phyloP scores from a whole-genome alignment of 768 basidiomycete species.

The Boletus pseudopeckii region DNA sequence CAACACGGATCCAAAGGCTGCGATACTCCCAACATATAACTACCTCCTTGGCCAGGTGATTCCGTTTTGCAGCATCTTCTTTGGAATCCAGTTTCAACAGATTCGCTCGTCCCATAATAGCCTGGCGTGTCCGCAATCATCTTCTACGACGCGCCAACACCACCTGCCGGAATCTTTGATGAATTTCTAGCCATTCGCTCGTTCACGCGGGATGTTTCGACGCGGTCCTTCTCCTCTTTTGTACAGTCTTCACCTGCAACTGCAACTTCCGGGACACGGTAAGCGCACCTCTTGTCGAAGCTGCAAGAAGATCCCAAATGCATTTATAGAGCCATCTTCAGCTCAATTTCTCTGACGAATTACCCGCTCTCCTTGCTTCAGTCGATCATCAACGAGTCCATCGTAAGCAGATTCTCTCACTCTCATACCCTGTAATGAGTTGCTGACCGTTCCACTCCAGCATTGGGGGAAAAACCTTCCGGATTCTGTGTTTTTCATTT shows the following conservation, averaged over 20 bases:
- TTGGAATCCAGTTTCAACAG: not conserved
- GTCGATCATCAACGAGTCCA: constrained; percentile 12
- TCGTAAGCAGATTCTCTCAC: constrained; percentile 4
- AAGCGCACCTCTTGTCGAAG: not conserved
- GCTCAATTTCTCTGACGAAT: constrained; percentile 3
- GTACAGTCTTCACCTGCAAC: constrained; percentile 2
- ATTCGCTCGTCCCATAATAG: not conserved
- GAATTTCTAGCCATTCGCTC: constrained; percentile 23
- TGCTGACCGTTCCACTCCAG: constrained; percentile 9
- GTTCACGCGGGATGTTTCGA: constrained; percentile 3
- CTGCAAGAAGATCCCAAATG: not conserved
- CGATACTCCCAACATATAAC: constrained; percentile 44
- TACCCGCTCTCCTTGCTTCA: constrained; percentile 16
- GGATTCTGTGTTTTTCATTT: not conserved
- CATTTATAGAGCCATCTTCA: constrained; percentile 3
- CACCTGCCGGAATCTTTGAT: constrained; percentile 20
- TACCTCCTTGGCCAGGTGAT: not conserved
- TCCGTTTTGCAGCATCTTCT: too few relatives aligned
- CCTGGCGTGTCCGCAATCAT: constrained; percentile 31
- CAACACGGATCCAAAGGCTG: constrained; percentile 22
- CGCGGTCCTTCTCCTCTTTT: constrained; percentile 15
- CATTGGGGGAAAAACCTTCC: constrained; percentile 6
- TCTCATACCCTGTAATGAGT: not conserved
- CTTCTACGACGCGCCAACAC: constrained; percentile 51
- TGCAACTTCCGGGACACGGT: constrained; percentile 1